phyloP scores from a whole-genome alignment of 441 rosid genomes.

The Erodium moschatum region DNA sequence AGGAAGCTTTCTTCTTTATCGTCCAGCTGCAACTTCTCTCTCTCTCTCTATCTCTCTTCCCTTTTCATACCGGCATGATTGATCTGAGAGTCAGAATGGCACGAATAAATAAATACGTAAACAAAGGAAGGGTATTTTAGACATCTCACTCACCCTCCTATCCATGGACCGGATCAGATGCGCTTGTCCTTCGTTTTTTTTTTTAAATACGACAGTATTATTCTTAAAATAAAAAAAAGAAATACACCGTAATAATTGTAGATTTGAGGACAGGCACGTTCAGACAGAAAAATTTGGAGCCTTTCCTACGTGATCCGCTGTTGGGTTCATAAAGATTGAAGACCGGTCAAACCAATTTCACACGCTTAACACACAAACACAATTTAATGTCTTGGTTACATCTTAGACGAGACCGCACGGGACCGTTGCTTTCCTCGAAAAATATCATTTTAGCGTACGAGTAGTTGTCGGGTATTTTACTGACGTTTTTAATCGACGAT shows the following conservation, averaged over 20 bases:
- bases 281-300: neutral
- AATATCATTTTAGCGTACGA: no score
- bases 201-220: neutral
- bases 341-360: neutral
- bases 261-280: conserved; percentile 2
- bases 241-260: neutral
- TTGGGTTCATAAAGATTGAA: conserved; percentile 1
- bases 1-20: neutral
- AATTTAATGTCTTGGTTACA: no score
- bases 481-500: no score
- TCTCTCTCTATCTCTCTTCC: neutral
- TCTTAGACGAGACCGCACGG: no score
- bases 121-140: neutral
- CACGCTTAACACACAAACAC: neutral
- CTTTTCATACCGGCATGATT: neutral
- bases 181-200: neutral
- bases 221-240: neutral
- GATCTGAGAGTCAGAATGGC: neutral
- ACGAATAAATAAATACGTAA: neutral
- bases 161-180: neutral
- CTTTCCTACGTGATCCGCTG: conserved; percentile 6
- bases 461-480: no score
- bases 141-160: neutral
- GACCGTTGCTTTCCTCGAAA: no score
- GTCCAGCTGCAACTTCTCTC: neutral